These are phyloP conservation scores for Chytridiales sp. DNA, from an alignment of 371 early-diverging fungal species.

Conservation along the genomic window DNA sequence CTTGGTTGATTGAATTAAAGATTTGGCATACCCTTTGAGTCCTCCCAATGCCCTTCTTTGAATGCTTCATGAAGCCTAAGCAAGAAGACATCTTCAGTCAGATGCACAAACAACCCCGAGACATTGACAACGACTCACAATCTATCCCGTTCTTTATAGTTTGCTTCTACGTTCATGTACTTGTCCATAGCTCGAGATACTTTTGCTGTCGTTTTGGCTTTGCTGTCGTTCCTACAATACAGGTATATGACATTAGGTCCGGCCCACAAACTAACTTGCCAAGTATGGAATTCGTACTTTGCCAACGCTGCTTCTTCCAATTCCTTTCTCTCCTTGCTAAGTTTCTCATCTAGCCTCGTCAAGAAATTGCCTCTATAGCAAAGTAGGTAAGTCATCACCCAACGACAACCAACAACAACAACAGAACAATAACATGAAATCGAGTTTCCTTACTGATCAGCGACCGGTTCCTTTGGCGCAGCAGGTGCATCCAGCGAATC, in stretches of 20 bases:
- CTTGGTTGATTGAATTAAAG: no score
- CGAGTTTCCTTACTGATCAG: conserved; percentile 2
- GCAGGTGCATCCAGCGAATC: conserved; percentile 16
- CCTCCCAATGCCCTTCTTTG: conserved; percentile 66
- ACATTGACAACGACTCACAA: conserved; percentile 56
- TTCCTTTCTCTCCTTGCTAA: conserved; percentile 27
- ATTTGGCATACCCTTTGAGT: conserved; percentile 56
- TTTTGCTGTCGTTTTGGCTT: conserved; percentile 15
- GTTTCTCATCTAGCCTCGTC: conserved; percentile 25
- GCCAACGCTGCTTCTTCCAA: conserved; percentile 26
- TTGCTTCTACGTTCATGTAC: conserved; percentile 12
- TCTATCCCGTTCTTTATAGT: conserved; percentile 48
- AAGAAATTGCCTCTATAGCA: conserved; percentile 21
- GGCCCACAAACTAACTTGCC: background rate
- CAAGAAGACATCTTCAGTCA: conserved; percentile 7
- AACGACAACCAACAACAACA: background rate
- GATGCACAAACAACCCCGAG: no score
- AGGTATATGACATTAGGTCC: background rate
- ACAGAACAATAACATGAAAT: background rate
- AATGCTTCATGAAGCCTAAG: conserved; percentile 55
- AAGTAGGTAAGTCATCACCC: background rate
- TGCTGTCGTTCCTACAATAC: background rate
- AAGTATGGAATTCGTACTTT: conserved; percentile 1
- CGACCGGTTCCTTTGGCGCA: conserved; percentile 17
- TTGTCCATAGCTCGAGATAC: conserved; percentile 14